Conservation (phyloP, 1,139 yeast species). For the Hyphopichia khmerensis region DNA sequence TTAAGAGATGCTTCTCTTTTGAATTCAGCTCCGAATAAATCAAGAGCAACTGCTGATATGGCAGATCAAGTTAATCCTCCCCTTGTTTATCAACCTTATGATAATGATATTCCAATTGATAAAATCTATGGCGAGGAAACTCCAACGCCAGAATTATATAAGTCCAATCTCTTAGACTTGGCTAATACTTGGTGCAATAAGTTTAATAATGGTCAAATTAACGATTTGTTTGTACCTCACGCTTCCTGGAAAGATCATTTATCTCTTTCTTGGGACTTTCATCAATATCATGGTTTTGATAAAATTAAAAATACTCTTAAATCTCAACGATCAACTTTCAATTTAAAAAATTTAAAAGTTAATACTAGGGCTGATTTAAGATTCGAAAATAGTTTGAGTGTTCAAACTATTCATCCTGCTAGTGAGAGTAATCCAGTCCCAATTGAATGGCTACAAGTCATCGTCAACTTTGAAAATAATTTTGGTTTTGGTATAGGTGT, state of each 20-base stretch:
- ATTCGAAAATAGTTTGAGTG: conserved; percentile 21
- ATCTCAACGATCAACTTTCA: conserved; percentile 13
- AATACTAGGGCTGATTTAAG: conserved; percentile 26
- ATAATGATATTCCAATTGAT: conserved; percentile 24
- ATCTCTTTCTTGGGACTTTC: conserved; percentile 27
- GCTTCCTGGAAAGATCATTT: conserved; percentile 38
- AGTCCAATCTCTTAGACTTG: conserved; percentile 16
- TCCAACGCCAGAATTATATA: conserved; percentile 22
- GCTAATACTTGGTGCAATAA: conserved; percentile 25
- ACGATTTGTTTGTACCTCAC: conserved; percentile 20
- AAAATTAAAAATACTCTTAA: conserved; percentile 16
- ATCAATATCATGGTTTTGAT: conserved; percentile 26
- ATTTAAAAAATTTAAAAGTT: conserved; percentile 20
- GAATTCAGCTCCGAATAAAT: neutral
- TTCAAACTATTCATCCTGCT: conserved; percentile 23
- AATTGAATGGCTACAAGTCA: conserved; percentile 33
- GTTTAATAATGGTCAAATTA: conserved; percentile 16
- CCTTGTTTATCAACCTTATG: conserved; percentile 18
- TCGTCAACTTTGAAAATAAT: conserved; percentile 23
- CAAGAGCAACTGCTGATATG: conserved; percentile 11
- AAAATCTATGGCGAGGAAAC: conserved; percentile 22
- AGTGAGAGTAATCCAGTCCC: conserved; percentile 18
- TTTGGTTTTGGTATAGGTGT: conserved; percentile 33
- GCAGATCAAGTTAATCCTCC: conserved; percentile 23
- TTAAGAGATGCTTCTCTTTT: neutral